Evolutionary conservation across 2,329 filamentous ascomycete species (phyloP), one percentile per base, ranked within the genome.

Genomic region (Ascochyta rabiei): DNA sequence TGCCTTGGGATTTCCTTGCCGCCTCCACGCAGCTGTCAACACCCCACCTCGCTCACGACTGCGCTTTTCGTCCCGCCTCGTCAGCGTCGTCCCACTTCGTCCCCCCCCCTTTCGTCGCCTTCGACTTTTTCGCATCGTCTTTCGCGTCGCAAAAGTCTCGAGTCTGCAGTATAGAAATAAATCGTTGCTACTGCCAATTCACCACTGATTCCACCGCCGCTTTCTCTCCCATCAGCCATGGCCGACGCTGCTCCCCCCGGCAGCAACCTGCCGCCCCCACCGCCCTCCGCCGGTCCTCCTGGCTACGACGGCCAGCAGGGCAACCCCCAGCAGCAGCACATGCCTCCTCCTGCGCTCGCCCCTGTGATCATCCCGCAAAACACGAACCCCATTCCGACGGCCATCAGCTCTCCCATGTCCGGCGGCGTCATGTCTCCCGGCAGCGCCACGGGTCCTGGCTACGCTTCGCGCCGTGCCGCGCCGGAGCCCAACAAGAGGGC

Each of bases 401-500:
- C 92, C 60, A 93, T 97, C 71, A 92, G 89, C 60, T 96, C 91
- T 55, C 92, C 92, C 41, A 86, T 92, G 85, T 89, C 88, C 42
- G 86, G 86, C 67, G 82, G 81, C 55, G 85, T 96, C 73, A 88
- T 95, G 83, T 97, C 95, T 49, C 93, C 95, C 10, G 89, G 87
- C 70, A 92, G 89, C 69, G 52, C 52, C 24, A 87, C 87, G 57
- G 90, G 88, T 58, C 63, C 70, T 26, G 88, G 89, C 60, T 95
- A 91, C 72, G 86, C 90, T 48, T 64, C 72, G 39, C 89, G 95
- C 69, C 92, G 95, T 73, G 90, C 93, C 57, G 95, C 95, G 47
- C 95, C 95, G 51, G 95, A 99, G 81, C 95, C 95, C 61, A 99
- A 99, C 82, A 99, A 99, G 86, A 87, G 95, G 72, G 95, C 95